phyloP scores from a whole-genome alignment of 495 filamentous ascomycete species.

The Hyaloscypha variabilis region DNA sequence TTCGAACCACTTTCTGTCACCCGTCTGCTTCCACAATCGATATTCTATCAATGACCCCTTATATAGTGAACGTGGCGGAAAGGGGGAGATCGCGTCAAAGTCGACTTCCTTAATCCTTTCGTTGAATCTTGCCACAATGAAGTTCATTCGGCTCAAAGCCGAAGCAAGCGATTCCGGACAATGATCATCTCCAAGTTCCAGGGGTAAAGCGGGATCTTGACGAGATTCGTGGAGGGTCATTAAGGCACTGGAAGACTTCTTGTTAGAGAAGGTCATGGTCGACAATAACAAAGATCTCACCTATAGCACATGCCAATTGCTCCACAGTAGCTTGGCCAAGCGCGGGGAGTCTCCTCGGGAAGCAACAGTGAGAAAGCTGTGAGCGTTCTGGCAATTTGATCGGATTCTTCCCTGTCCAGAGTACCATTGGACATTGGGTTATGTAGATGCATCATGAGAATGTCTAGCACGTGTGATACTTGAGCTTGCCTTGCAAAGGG shows the following conservation, averaged over 20 bases:
- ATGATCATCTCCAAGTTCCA: background rate
- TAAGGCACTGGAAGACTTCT: conserved; percentile 8
- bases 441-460: conserved; percentile 13
- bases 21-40: conserved; percentile 15
- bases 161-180: conserved; percentile 10
- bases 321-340: conserved; percentile 24
- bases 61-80: conserved; percentile 10
- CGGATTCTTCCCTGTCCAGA: conserved; percentile 18
- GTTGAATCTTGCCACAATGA: conserved; percentile 18
- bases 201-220: background rate
- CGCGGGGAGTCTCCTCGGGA: conserved; percentile 23
- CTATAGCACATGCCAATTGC: conserved; percentile 27
- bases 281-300: conserved; percentile 5
- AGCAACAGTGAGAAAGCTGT: conserved; percentile 21
- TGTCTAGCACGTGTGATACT: conserved; percentile 24
- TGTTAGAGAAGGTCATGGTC: background rate
- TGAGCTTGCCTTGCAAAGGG: conserved; percentile 28
- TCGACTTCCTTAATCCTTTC: conserved; percentile 7
- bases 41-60: conserved; percentile 6
- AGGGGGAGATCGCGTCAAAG: conserved; percentile 21
- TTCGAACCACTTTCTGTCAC: conserved; percentile 9
- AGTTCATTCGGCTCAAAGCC: conserved; percentile 10
- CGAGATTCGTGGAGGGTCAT: conserved; percentile 23
- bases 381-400: conserved; percentile 23
- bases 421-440: background rate